A percentile compares a stretch with the other conserved stretches of the same genome.
Evolutionary conservation across 192 early-diverging fungal species (phyloP).

Genomic region (Coemansia sp.): DNA sequence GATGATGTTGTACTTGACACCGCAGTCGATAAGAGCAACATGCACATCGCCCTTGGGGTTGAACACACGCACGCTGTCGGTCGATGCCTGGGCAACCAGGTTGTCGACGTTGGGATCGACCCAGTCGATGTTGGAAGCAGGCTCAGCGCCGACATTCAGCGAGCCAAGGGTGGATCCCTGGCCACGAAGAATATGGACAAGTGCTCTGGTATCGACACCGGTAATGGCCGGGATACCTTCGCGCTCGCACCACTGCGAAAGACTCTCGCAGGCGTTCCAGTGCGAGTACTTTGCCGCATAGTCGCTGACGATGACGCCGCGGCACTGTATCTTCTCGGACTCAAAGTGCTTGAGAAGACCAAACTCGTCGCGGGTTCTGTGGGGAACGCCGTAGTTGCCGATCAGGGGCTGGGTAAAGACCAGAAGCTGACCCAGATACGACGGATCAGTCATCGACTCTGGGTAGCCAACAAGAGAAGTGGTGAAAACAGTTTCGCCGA

Average conservation of each 20-base stretch:
- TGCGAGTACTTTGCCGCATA: slow-evolving; percentile 91
- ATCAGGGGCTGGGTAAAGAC: slow-evolving; percentile 95
- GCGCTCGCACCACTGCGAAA: slow-evolving; percentile 85
- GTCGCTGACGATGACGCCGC: slow-evolving; percentile 86
- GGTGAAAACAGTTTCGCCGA: slow-evolving; percentile 96
- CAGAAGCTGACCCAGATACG: slow-evolving; percentile 94
- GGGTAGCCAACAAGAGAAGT: slow-evolving; percentile 94
- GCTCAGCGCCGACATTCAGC: slow-evolving; percentile 62
- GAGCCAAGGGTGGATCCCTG: slow-evolving; percentile 85
- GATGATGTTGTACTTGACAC: slow-evolving; percentile 92
- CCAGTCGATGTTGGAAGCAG: slow-evolving; percentile 51
- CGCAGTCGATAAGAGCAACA: slow-evolving; percentile 83
- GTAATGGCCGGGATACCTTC: slow-evolving; percentile 82
- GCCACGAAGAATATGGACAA: slow-evolving; percentile 80
- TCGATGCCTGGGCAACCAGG: slow-evolving; percentile 80
- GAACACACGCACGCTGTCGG: slow-evolving; percentile 63
- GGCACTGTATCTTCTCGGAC: slow-evolving; percentile 78
- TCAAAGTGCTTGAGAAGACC: slow-evolving; percentile 89
- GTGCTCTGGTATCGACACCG: slow-evolving; percentile 89
- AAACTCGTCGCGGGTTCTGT: slow-evolving; percentile 67
- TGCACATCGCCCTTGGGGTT: slow-evolving; percentile 79
- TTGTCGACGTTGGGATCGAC: slow-evolving; percentile 75
- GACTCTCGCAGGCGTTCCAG: slow-evolving; percentile 89
- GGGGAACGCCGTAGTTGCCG: slow-evolving; percentile 95
- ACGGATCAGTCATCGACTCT: slow-evolving; percentile 97